Conservation (phyloP, 1,284 basidiomycete genomes). For the Ceratobasidium sp. region DNA sequence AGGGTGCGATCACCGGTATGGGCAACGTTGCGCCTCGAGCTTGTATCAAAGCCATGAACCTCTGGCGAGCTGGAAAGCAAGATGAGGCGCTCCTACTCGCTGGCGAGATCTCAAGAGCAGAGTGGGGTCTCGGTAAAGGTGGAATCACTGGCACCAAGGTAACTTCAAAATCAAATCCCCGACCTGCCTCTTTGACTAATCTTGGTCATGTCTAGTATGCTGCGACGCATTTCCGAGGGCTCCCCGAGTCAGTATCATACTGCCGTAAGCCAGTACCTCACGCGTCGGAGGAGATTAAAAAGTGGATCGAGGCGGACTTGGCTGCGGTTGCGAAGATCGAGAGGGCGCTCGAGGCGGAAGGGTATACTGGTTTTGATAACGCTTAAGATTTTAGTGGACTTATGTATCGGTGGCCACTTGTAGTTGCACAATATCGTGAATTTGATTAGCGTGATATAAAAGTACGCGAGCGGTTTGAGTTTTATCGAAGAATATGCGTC, state of each 20-base stretch:
- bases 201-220: not conserved
- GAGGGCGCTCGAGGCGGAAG: slow-evolving; percentile 4
- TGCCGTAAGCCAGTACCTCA: slow-evolving; percentile 36
- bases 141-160: slow-evolving; percentile 55
- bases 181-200: not conserved
- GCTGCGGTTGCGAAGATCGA: not conserved
- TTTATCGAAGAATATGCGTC: too few relatives aligned
- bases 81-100: slow-evolving; percentile 52
- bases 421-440: too few relatives aligned
- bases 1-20: slow-evolving; percentile 57
- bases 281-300: slow-evolving; percentile 31
- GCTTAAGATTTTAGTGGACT: too few relatives aligned
- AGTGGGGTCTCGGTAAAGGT: slow-evolving; percentile 55
- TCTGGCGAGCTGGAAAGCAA: slow-evolving; percentile 49
- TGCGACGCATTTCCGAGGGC: not conserved
- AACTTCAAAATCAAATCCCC: too few relatives aligned
- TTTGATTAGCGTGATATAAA: too few relatives aligned
- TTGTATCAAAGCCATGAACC: slow-evolving; percentile 52
- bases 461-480: too few relatives aligned
- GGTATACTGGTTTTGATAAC: slow-evolving; percentile 11
- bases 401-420: too few relatives aligned
- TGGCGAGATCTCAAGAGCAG: slow-evolving; percentile 52
- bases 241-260: slow-evolving; percentile 21
- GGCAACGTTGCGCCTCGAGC: slow-evolving; percentile 55
- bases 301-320: slow-evolving; percentile 15